Percentiles rank a stretch among this genome's conserved stretches.
phyloP scores from a whole-genome alignment of 129 eudicot species.

The Oenanthe sinensis region DNA sequence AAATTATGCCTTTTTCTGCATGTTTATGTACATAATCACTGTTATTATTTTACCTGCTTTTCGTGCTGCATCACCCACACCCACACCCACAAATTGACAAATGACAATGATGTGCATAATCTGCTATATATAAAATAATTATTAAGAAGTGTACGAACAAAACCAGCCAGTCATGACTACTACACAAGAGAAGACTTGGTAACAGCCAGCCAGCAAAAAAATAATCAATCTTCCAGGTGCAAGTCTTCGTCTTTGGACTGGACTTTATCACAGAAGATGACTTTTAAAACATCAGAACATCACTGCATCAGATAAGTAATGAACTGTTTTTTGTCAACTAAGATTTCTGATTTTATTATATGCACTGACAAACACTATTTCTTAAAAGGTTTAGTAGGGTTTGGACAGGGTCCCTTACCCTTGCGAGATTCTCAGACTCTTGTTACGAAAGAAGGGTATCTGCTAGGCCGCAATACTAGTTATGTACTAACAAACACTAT shows the following conservation, averaged over 20 bases:
- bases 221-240: conserved; percentile 9
- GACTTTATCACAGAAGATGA: not conserved
- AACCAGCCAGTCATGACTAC: conserved; percentile 8
- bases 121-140: not conserved
- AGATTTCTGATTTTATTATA: not conserved
- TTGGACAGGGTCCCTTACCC: not conserved
- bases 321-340: conserved; percentile 11
- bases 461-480: not conserved
- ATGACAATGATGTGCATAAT: not conserved
- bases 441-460: not conserved
- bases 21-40: conserved; percentile 1
- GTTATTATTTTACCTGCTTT: conserved; percentile 1
- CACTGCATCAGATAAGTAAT: not conserved
- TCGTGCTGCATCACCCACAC: not conserved
- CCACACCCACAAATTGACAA: not conserved
- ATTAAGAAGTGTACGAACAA: not conserved
- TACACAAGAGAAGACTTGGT: conserved; percentile 5
- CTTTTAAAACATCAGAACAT: not conserved
- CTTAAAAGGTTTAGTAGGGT: not conserved
- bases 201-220: conserved; percentile 3
- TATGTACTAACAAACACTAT: not conserved
- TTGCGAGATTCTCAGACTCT: not conserved
- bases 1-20: not conserved
- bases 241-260: conserved; percentile 13
- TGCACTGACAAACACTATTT: not conserved